Evolutionary conservation across 768 basidiomycete species (phyloP), one percentile per base, ranked within the genome.

Genomic region (Mycena venus): DNA sequence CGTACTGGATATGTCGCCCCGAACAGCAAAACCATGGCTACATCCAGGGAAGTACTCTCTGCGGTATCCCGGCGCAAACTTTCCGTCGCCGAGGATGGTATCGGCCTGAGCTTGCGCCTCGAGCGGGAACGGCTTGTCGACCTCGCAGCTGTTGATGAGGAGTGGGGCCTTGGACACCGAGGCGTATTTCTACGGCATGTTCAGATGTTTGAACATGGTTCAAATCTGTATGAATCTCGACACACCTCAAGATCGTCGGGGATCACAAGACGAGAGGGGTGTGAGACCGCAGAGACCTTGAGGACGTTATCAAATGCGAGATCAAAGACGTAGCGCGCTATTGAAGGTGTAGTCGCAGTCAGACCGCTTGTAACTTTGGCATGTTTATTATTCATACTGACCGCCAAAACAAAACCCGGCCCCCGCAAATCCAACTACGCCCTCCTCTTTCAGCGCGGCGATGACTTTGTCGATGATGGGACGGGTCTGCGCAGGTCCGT

Each of bases 391-490:
- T 14, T 19, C n/a, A 23, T 23, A 77, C 74, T 29, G 38, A 78
- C 76, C 87, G n/a, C 86, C 85, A 72, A 84, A 85, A 78, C 88
- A 88, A 79, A 83, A 87, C 0, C 87, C 86, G 0, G 83, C 82
- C 17, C 84, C 85, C 0, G 82, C 86, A 59, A 89, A 82, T 29
- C 78, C 72, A 3, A 80, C 83, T 15, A 88, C 82, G 5, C 75
- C 75, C 4, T 73, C 42, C 7, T 49, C 68, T 21, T 73, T 73
- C n/a, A 73, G 64, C 8, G 70, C 87, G 85, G 67, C 79, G 34
- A 87, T 79, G 55, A 87, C 83, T 8, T 68, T 81, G 78, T 88
- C 85, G 53, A 88, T 60, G 17, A 70, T 42, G 0, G 85, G 82
- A n/a, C 82, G 80, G 42, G 83, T 84, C 19, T 78, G 74, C 9